Conservation (phyloP, 2,329 filamentous ascomycete genomes). For the Ophiostoma tasmaniense region DNA sequence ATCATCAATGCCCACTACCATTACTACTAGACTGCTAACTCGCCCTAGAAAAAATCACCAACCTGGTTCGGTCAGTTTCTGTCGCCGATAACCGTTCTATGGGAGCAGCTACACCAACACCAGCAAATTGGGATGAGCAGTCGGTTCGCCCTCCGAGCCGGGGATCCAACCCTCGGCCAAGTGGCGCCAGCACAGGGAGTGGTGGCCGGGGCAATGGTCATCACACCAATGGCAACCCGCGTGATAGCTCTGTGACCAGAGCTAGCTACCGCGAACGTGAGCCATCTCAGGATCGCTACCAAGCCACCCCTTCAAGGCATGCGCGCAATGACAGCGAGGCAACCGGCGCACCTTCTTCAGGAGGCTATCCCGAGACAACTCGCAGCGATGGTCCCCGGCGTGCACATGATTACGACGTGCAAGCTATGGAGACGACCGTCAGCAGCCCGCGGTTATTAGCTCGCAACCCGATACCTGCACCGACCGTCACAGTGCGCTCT, state of each 20-base stretch:
- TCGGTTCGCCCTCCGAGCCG: constrained; percentile 46
- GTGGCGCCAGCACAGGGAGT: constrained; percentile 26
- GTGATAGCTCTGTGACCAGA: constrained; percentile 31
- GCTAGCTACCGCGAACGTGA: constrained; percentile 35
- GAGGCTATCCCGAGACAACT: constrained; percentile 69
- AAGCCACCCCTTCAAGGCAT: constrained; percentile 43
- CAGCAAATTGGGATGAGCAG: constrained; percentile 53
- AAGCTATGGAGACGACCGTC: constrained; percentile 86
- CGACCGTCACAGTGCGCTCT: constrained; percentile 87
- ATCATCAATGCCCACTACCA: background rate
- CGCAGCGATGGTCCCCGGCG: constrained; percentile 58
- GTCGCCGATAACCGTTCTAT: constrained; percentile 52
- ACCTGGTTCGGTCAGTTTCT: constrained; percentile 77
- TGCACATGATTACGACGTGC: constrained; percentile 88
- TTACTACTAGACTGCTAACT: background rate
- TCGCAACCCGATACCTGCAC: constrained; percentile 82
- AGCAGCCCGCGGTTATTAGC: constrained; percentile 62
- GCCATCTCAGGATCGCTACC: constrained; percentile 37
- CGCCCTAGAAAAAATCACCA: constrained; percentile 82
- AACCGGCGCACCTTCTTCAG: constrained; percentile 65
- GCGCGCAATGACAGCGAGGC: constrained; percentile 70
- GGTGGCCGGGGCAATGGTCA: constrained; percentile 29
- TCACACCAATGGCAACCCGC: constrained; percentile 15
- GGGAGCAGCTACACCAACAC: constrained; percentile 47
- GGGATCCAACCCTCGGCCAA: constrained; percentile 32